Base-by-base conservation (phyloP, 2,329 filamentous ascomycete genomes). In the Metarhizium robertsii region DNA sequence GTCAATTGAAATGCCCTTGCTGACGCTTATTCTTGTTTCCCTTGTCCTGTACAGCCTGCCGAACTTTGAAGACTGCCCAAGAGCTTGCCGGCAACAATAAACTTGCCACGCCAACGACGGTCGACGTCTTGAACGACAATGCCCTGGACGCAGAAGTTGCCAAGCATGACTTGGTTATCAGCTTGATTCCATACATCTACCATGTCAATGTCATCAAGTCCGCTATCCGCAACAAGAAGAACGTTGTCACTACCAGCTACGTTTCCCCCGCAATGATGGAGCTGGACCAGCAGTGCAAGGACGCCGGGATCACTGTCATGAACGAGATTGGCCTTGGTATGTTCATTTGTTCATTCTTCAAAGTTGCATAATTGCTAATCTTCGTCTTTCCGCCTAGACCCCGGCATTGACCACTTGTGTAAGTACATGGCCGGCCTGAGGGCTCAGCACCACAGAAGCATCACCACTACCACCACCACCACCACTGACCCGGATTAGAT, bases 171-270 rank as follows among this genome's bases (percentile, higher is more conserved):
- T 75, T 95, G 11, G 85, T 87, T 69, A 87, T 92, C 70, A 83
- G 77, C 67, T 72, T 97, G 73, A 96, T 97, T 65, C 92, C 92
- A 52, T 97, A 96, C 77, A 95, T 85, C 58, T 90, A 84, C 81
- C 91, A 95, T 73, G 88, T 87, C 49, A 79, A 81, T 55, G 91
- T 96, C 66, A 95, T 96, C 83, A 92, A 95, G 81, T 85, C 87
- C 40, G 92, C 91, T 60, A 96, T 97, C 75, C 83, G 86, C 66
- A 82, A 86, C 66, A 96, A 96, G 88, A 96, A 92, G 81, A 78
- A 97, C 77, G 91, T 97, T 58, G 92, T 97, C 67, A 96, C 92
- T 57, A 96, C 92, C 34, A 90, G 85, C 61, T 97, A 97, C 69
- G 88, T 96, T 62, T 95, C 89, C 4, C 90, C 90, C 3, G 89